phyloP scores from a whole-genome alignment of 1,284 basidiomycete species.

The Cutaneotrichosporon dermatis region DNA sequence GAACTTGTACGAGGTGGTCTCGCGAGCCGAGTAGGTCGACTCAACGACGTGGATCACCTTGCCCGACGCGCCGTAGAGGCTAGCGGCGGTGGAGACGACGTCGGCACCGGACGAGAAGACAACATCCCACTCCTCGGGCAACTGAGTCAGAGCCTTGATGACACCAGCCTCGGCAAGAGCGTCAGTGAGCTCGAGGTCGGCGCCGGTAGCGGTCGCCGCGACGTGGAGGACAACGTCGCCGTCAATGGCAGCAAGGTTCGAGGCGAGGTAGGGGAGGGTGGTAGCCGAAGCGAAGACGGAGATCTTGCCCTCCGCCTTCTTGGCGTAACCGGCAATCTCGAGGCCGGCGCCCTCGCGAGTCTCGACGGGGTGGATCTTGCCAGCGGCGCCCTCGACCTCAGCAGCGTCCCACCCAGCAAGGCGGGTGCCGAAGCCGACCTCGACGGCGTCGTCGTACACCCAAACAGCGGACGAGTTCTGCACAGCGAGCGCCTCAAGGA shows the following conservation, averaged over 20 bases:
- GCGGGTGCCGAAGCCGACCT: slow-evolving; percentile 42
- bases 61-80: slow-evolving; percentile 33
- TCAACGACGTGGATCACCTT: slow-evolving; percentile 47
- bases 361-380: slow-evolving; percentile 65
- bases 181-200: slow-evolving; percentile 59
- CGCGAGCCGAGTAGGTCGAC: slow-evolving; percentile 41
- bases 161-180: slow-evolving; percentile 56
- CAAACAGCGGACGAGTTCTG: slow-evolving; percentile 41
- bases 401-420: slow-evolving; percentile 24
- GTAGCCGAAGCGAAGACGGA: slow-evolving; percentile 45
- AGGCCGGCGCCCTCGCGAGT: slow-evolving; percentile 83
- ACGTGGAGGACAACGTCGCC: slow-evolving; percentile 73
- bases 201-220: slow-evolving; percentile 62
- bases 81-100: slow-evolving; percentile 62
- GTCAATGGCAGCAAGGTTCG: slow-evolving; percentile 61
- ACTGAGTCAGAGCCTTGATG: slow-evolving; percentile 55
- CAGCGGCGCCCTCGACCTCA: slow-evolving; percentile 14
- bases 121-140: slow-evolving; percentile 67
- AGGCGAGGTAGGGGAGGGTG: slow-evolving; percentile 67
- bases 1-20: slow-evolving; percentile 41
- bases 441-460: slow-evolving; percentile 47
- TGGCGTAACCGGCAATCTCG: slow-evolving; percentile 66
- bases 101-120: slow-evolving; percentile 77
- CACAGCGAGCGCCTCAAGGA: slow-evolving; percentile 43
- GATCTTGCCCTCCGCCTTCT: slow-evolving; percentile 55